Percentiles rank a stretch among this genome's conserved stretches.
phyloP scores from a whole-genome alignment of 176 grass and related monocot genomes.

The Ananas comosus region DNA sequence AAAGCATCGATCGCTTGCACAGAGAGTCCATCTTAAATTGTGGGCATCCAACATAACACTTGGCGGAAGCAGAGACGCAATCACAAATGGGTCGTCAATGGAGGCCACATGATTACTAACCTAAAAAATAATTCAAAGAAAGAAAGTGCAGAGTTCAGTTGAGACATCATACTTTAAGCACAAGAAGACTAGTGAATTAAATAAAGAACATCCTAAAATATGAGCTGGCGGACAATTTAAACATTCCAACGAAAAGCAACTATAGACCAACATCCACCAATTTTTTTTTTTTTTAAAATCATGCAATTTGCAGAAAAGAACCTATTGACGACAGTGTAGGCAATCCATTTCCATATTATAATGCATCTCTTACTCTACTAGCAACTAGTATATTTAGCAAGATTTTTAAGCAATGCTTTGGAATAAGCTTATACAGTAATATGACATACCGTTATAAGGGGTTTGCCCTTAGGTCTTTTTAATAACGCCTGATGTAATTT shows the following conservation, averaged over 20 bases:
- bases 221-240: neutral
- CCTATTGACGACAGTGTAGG: too few species aligned
- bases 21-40: conserved; percentile 92
- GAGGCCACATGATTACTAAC: conserved; percentile 96
- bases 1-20: conserved; percentile 88
- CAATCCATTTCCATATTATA: too few species aligned
- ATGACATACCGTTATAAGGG: conserved; percentile 61
- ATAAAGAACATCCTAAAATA: neutral
- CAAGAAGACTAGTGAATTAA: neutral
- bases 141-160: conserved; percentile 4
- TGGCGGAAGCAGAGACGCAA: conserved; percentile 76
- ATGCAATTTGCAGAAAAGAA: too few species aligned
- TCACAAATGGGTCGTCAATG: conserved; percentile 85
- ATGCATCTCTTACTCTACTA: too few species aligned
- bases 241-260: neutral
- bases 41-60: conserved; percentile 60
- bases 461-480: conserved; percentile 55
- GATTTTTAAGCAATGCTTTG: too few species aligned
- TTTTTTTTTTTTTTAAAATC: too few species aligned
- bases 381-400: too few species aligned
- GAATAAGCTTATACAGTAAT: too few species aligned
- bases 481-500: conserved; percentile 74
- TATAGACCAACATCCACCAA: neutral
- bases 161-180: neutral
- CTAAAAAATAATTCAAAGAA: conserved; percentile 33